phyloP scores from a whole-genome alignment of 2,329 filamentous ascomycete genomes.

The Hypoxylon sp. region DNA sequence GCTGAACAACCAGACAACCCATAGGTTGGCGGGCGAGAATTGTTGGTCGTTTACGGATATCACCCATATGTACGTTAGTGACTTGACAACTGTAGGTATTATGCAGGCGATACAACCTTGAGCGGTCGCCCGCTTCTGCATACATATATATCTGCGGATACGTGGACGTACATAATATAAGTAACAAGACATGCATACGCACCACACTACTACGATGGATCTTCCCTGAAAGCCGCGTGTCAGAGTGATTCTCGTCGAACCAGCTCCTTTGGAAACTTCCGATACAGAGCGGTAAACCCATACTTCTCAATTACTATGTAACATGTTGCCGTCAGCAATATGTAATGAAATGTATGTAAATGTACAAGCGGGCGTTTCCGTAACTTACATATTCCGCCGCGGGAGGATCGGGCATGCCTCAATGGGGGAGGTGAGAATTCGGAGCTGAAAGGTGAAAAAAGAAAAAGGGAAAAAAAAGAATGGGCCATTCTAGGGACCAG shows the following conservation, averaged over 20 bases:
- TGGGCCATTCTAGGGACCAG: conserved; percentile 12
- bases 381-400: conserved; percentile 27
- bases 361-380: conserved; percentile 32
- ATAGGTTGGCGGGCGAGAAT: conserved; percentile 22
- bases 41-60: background rate
- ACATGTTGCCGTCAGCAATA: too few species aligned
- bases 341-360: conserved; percentile 5
- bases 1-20: conserved; percentile 5
- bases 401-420: conserved; percentile 35
- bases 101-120: conserved; percentile 22
- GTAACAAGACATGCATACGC: conserved; percentile 5
- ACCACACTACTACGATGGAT: conserved; percentile 8
- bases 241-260: conserved; percentile 14
- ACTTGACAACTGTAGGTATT: conserved; percentile 13
- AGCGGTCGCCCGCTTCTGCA: conserved; percentile 26
- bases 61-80: too few species aligned
- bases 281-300: conserved; percentile 11
- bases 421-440: conserved; percentile 30
- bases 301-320: conserved; percentile 9
- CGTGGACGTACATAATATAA: conserved; percentile 27
- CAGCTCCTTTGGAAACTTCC: conserved; percentile 27
- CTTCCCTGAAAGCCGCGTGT: conserved; percentile 32
- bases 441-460: conserved; percentile 28
- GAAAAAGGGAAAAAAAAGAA: conserved; percentile 7
- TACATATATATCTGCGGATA: conserved; percentile 18